Evolutionary conservation across 768 basidiomycete species (phyloP), one percentile per base, ranked within the genome.

Genomic region (Suillus weaverae): DNA sequence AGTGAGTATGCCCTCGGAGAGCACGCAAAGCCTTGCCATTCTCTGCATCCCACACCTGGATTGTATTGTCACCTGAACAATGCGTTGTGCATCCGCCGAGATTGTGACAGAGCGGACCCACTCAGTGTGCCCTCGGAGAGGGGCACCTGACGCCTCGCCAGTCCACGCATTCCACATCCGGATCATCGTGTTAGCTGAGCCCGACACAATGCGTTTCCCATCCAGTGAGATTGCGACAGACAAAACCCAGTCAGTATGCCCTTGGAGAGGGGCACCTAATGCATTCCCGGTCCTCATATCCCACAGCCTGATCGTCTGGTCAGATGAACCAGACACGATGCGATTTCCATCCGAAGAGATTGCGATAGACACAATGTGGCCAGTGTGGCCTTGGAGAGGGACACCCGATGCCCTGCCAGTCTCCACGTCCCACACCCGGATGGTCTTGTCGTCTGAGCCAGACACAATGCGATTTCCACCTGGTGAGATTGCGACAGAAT

Each of bases 401-500:
- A 9, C 35, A 33, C 16, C n/a, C 1, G 30, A 61, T 61, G 38
- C 41, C 10, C 61, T 3, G 20, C 32, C 39, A 26, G 36, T 51
- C 44, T 62, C 32, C n/a, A 41, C n/a, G n/a, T 64, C 38, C 70
- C 6, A 76, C 68, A 68, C 44, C 44, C n/a, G 26, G 18, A 26
- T 30, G 3, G 30, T 51, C 3, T 14, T 32, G 30, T 51, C 50
- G 1, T 32, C 30, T 8, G 50, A 50, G 32, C 61, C 61, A 14
- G 61, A 62, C 13, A 53, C 61, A 20, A 62, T 38, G 38, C 9
- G 26, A 46, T 22, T 36, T 1, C 46, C 35, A 22, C 53, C 50
- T 11, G 61, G 50, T 0, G 61, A 62, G 39, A 62, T 38, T 36
- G 61, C 61, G 22, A 62, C 61, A 18, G 50, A 51, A 7, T 3